Conservation (phyloP, 306 rosid species). For the Sicyos baderoa region DNA sequence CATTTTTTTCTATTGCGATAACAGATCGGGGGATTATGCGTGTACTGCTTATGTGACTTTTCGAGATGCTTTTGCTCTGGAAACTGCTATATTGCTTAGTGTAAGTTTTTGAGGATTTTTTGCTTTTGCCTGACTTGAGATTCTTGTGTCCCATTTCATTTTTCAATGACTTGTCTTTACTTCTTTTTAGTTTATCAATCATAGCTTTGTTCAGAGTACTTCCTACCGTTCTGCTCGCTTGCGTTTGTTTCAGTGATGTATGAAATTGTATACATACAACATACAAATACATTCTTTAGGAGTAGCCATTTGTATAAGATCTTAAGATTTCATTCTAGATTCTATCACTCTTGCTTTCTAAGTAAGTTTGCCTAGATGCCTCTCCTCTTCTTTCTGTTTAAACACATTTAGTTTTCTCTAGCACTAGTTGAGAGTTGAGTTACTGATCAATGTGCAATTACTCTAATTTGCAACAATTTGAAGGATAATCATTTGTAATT, state of each 20-base stretch:
- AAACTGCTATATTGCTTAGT: constrained; percentile 73
- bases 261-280: too few relatives aligned
- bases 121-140: not conserved
- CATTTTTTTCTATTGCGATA: constrained; percentile 4
- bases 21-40: constrained; percentile 54
- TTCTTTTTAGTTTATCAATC: not conserved
- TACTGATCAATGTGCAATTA: not conserved
- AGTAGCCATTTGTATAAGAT: not conserved
- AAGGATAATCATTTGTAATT: not conserved
- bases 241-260: not conserved
- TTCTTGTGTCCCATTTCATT: not conserved
- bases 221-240: not conserved
- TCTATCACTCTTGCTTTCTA: not conserved
- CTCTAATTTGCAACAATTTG: not conserved
- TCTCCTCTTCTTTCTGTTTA: not conserved
- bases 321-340: not conserved
- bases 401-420: not conserved
- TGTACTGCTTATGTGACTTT: constrained; percentile 80
- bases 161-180: not conserved
- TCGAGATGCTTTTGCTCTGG: constrained; percentile 74
- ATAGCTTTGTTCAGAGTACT: not conserved
- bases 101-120: constrained; percentile 36
- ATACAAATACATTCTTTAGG: not conserved
- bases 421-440: not conserved
- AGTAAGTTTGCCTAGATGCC: not conserved